phyloP scores from a whole-genome alignment of 208 protist species.

The Blastocrithidia nonstop region DNA sequence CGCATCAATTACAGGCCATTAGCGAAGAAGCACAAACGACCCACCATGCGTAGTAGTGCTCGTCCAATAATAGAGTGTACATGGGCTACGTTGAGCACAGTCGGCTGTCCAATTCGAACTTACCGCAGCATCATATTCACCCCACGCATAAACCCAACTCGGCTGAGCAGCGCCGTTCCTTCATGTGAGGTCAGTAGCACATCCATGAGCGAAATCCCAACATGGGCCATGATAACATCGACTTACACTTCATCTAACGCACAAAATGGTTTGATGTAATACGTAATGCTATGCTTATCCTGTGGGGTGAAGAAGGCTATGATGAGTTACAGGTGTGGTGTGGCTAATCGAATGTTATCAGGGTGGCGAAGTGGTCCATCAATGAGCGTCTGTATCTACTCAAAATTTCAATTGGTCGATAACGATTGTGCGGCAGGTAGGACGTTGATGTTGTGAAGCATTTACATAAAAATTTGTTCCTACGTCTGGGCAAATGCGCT shows the following conservation, averaged over 20 bases:
- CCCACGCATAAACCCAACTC: slow-evolving; percentile 23
- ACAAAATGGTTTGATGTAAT: slow-evolving; percentile 38
- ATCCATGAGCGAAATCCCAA: slow-evolving; percentile 60
- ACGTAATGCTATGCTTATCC: slow-evolving; percentile 5
- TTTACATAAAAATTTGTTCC: too few species aligned
- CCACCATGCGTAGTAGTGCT: slow-evolving; percentile 66
- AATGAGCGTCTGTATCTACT: slow-evolving; percentile 53
- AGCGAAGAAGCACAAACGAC: slow-evolving; percentile 46
- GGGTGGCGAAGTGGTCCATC: slow-evolving; percentile 48
- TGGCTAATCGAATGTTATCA: slow-evolving; percentile 27
- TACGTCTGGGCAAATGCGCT: too few species aligned
- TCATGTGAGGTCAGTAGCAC: slow-evolving; percentile 58
- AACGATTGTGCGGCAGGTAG: slow-evolving; percentile 6
- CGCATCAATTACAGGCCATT: slow-evolving; percentile 75
- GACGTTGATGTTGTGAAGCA: too few species aligned
- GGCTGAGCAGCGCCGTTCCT: slow-evolving; percentile 35
- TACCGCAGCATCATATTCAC: slow-evolving; percentile 45
- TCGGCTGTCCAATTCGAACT: slow-evolving; percentile 25
- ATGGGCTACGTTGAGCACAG: slow-evolving; percentile 25
- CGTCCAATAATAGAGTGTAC: slow-evolving; percentile 42
- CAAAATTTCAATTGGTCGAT: slow-evolving; percentile 46
- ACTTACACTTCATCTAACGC: slow-evolving; percentile 19
- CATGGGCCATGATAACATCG: slow-evolving; percentile 34
- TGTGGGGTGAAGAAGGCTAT: slow-evolving; percentile 59
- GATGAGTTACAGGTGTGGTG: slow-evolving; percentile 31